Evolutionary conservation across 768 basidiomycete genomes (phyloP), one percentile per base, ranked within the genome.

Genomic region (Tylopilus balloui): DNA sequence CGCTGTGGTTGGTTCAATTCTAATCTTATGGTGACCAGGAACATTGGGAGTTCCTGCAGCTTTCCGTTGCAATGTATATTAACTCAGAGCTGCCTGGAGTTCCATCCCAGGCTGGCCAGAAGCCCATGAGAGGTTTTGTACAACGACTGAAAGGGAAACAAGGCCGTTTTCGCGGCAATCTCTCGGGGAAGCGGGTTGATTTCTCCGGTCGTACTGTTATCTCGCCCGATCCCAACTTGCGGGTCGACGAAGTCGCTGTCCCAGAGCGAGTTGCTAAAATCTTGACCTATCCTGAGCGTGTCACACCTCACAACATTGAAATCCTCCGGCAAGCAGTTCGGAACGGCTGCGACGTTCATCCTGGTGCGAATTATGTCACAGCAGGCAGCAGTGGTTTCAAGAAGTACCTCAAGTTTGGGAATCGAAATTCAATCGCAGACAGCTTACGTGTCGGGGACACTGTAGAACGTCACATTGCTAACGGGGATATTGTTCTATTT

Each of bases 61-160:
- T 94, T 42, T 86, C 87, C 14, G 91, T 98, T 21, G 96, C 96
- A 0, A 87, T 98, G 80, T 99, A 98, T 68, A 86, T 99, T 73
- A 98, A 98, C 71, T 95, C 95, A 2, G 94, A 97, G 64, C 75
- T 92, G 12, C 96, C 96, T 13, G 96, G 96, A 36, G 84, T 98
- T 11, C 88, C 88, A 1, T 83, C 87, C 3, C 84, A 88, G 66
- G 79, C 82, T 63, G 89, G 88, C 36, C 85, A 89, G 66, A 96
- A 96, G 60, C 95, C 96, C 9, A 95, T 96, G 58, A 84, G 96
- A 47, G 96, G 96, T 14, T 95, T 98, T 64, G 95, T 95, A 38
- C 96, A 99, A 61, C 89, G 96, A 3, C 73, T 99, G 42, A 99
- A 99, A 72, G 96, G 96, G 31, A 99, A 99, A 65, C 95, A 98